Conservation (phyloP, 495 filamentous ascomycete genomes). For the Neurospora sp. region DNA sequence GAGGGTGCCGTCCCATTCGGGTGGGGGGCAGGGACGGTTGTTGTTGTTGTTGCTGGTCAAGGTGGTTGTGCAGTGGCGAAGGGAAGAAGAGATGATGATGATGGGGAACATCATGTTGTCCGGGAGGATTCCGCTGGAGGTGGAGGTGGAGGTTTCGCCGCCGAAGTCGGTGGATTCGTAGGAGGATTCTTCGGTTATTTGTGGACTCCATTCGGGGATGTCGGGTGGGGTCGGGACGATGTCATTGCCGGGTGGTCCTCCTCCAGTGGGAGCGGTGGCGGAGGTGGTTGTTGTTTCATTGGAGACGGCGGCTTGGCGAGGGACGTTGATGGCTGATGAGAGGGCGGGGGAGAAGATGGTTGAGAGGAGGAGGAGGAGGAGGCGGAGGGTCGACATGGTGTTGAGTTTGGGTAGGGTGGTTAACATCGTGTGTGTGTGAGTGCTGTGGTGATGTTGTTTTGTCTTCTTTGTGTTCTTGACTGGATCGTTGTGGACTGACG, state of each 20-base stretch:
- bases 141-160: background rate
- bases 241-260: background rate
- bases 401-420: background rate
- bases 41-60: background rate
- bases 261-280: background rate
- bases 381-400: background rate
- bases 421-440: background rate
- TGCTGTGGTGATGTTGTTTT: background rate
- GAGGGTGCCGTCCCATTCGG: conserved; percentile 15
- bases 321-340: background rate
- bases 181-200: background rate
- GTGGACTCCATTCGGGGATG: background rate
- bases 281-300: background rate
- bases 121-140: background rate
- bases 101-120: too few relatives aligned
- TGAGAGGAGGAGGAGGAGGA: background rate
- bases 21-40: conserved; percentile 8
- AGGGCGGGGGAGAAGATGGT: background rate
- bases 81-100: background rate
- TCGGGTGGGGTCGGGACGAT: background rate
- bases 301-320: background rate
- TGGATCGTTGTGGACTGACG: background rate
- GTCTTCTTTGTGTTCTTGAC: background rate
- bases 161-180: background rate
- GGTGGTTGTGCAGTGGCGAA: conserved; percentile 18